Evolutionary conservation across 2,329 filamentous ascomycete genomes (phyloP).

Genomic region (Epichloe typhina): DNA sequence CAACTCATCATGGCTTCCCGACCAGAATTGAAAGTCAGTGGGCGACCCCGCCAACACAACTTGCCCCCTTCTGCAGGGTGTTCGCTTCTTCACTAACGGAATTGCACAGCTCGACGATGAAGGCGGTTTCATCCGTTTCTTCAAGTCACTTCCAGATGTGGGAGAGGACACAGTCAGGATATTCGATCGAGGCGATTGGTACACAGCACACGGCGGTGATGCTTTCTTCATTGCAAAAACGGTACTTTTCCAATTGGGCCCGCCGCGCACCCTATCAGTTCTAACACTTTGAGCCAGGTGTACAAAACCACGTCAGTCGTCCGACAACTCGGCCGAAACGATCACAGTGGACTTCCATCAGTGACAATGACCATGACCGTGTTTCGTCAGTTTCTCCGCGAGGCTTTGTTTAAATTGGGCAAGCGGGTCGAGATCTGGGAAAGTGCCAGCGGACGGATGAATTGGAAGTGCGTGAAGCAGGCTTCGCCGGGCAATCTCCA

Average conservation of each 20-base stretch:
- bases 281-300: constrained; percentile 38
- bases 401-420: constrained; percentile 81
- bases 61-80: not conserved
- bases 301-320: constrained; percentile 98
- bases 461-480: constrained; percentile 85
- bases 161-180: constrained; percentile 70
- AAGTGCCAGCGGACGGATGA: constrained; percentile 61
- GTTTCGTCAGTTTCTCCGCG: constrained; percentile 87
- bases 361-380: constrained; percentile 94
- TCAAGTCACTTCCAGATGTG: constrained; percentile 66
- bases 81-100: not conserved
- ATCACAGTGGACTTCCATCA: constrained; percentile 74
- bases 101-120: constrained; percentile 74
- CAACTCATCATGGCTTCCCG: constrained; percentile 51
- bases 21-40: constrained; percentile 53
- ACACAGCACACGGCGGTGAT: constrained; percentile 83
- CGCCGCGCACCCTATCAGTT: not conserved
- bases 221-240: constrained; percentile 71
- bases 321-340: constrained; percentile 72
- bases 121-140: constrained; percentile 91
- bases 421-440: constrained; percentile 88
- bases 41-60: not conserved
- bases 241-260: constrained; percentile 27
- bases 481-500: constrained; percentile 94
- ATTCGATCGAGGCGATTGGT: constrained; percentile 90